Conservation (phyloP, 352 stramenopile species). For the Globisporangium carolinianum region DNA sequence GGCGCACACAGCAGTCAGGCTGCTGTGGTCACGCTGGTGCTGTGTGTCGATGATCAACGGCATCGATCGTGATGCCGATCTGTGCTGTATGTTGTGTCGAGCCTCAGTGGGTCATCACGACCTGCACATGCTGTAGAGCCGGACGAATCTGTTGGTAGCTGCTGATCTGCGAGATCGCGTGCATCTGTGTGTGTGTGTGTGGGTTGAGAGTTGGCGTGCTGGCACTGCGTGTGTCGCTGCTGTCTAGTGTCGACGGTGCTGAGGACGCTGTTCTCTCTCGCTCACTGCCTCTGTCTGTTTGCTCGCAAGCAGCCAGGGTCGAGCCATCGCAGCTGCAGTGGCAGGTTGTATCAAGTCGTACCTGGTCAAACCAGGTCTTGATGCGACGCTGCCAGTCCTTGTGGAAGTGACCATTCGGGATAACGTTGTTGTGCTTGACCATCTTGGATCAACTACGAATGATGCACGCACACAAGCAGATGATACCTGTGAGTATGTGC, state of each 20-base stretch:
- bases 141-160: neutral
- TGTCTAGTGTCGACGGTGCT: neutral
- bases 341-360: constrained; percentile 22
- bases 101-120: too few relatives aligned
- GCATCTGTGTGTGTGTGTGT: neutral
- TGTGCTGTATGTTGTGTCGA: too few relatives aligned
- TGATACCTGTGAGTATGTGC: neutral
- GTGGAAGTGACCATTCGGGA: constrained; percentile 99
- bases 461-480: neutral
- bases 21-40: too few relatives aligned
- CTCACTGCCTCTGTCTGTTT: neutral
- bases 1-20: too few relatives aligned
- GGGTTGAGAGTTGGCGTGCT: neutral
- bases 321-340: neutral
- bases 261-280: neutral
- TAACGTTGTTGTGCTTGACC: constrained; percentile 99
- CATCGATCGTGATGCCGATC: too few relatives aligned
- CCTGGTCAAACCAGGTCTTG: constrained; percentile 96
- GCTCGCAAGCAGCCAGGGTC: neutral
- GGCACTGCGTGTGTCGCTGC: neutral
- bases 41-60: too few relatives aligned
- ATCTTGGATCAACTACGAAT: constrained; percentile 71
- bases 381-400: constrained; percentile 99
- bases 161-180: neutral
- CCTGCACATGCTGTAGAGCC: too few relatives aligned